Evolutionary conservation across 2,329 filamentous ascomycete species (phyloP), one percentile per base, ranked within the genome.

Genomic region (Aureobasidium sp.): DNA sequence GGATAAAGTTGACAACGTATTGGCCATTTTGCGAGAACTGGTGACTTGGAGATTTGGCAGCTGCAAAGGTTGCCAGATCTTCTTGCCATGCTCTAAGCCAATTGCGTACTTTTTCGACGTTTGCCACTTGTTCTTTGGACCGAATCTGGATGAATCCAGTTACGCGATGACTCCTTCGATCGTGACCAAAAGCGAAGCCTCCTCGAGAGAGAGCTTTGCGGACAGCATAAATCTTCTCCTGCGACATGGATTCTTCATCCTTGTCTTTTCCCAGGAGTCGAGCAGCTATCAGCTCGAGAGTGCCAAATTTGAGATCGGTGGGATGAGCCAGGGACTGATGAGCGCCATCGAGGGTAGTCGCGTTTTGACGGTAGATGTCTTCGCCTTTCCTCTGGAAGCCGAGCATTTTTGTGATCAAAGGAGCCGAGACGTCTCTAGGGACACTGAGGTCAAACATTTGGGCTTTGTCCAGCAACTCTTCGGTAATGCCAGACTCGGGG

Each of bases 71-170:
- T 1, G 76, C 76, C 45, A 78, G 71, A 57, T 74, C 70, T 35
- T 82, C 79, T 45, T 80, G 75, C 69, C 81, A 82, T 19, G 77
- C 72, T 45, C 85, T 80, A 11, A 87, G 74, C 71, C 80, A 75
- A 2, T 69, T 62, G 50, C 81, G 77, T 15, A 84, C 80, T 10
- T 71, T 71, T 29, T 78, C 70, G n/a, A 87, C 72, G 49, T 77
- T 74, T 13, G 73, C 65, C 1, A 85, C 76, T 64, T 87, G 83
- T 10, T 75, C 72, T 51, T 78, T 76, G 9, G 84, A 79, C 23
- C 80, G 77, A 61, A 92, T 78, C 63, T 85, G 81, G 66, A 87
- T 88, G 31, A 88, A 81, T 71, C 73, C 80, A 67, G 73, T 84
- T 68, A 77, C 69, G 69, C 72, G 79, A 71, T 72, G 79, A 70